Base-by-base conservation (phyloP, 1,284 basidiomycete species). In the Athelia sp. region DNA sequence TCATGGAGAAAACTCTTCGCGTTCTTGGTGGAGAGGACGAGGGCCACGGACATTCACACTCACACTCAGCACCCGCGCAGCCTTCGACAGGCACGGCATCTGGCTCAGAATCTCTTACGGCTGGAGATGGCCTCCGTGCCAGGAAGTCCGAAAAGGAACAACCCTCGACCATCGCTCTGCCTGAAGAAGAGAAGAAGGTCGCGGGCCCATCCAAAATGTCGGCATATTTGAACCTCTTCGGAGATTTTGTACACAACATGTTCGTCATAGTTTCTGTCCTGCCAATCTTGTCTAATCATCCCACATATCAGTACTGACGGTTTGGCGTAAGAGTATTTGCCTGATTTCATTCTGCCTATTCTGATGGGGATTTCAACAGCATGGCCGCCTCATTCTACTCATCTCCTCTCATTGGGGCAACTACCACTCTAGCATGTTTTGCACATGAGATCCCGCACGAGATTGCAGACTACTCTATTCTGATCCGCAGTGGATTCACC, bases 301-400 rank as follows among this genome's bases (percentile, higher is more conserved):
- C 47, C 47, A 53, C 45, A 40, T 49, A 50, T 54, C 63, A 86
- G 90, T 59, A 93, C 90, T 23, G 91, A 93, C 72, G 90, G 90
- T 45, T 75, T 93, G 45, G 87, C 87, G 83, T 89, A 72, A 60
- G 85, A 78, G 40, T 45, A 52, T 48, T 54, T 58, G 19, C 54
- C 45, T 54, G 43, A 40, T 35, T 42, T 43, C n/a, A 45, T 13
- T 29, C 6, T 29, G 26, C 26, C 13, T 13, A 4, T 29, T 29
- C 13, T n/a, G n/a, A 17, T 21, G 36, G 9, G 9, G 35, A 50
- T 31, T 44, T 50, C 49, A 42, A 36, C 55, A 89, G 87, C 40
- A 93, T 94, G 89, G 87, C 90, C 11, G 91, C 91, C 43, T 90
- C 87, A 19, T 94, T 94, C 72, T 93, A 93, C 64, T 90, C 89